Conservation (phyloP, 352 stramenopile genomes). For the Nothophytophthora sp. region DNA sequence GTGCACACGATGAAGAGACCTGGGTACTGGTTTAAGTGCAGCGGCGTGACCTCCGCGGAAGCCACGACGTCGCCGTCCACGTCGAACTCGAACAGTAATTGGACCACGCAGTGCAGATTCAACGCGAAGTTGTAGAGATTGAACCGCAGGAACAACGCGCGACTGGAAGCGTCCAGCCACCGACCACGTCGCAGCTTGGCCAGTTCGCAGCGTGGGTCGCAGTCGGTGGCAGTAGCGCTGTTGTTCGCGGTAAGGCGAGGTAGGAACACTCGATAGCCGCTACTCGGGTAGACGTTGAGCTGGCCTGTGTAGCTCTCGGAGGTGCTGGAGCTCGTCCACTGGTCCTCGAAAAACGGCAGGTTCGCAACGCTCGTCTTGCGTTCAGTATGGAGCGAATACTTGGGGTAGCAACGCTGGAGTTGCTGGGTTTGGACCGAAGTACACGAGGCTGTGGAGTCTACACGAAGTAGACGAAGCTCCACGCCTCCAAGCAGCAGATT, state of each 20-base stretch:
- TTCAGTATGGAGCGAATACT: constrained; percentile 29
- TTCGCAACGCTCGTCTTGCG: constrained; percentile 12
- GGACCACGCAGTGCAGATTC: constrained; percentile 48
- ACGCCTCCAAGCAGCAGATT: constrained; percentile 66
- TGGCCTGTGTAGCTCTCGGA: constrained; percentile 27
- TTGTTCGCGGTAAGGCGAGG: constrained; percentile 10
- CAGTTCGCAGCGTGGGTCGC: constrained; percentile 42
- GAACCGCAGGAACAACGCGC: constrained; percentile 58
- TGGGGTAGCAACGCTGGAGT: constrained; percentile 37
- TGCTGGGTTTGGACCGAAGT: constrained; percentile 1
- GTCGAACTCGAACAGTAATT: constrained; percentile 61
- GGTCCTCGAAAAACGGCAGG: constrained; percentile 30
- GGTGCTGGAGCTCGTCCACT: constrained; percentile 9
- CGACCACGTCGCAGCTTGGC: constrained; percentile 22
- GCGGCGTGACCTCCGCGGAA: constrained; percentile 28
- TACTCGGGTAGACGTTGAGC: constrained; percentile 37
- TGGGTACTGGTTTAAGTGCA: constrained; percentile 55
- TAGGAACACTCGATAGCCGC: constrained; percentile 29
- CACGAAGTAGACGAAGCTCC: constrained; percentile 51
- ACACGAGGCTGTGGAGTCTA: constrained; percentile 28
- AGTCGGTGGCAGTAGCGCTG: constrained; percentile 5
- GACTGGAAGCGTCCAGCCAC: constrained; percentile 57
- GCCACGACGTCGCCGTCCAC: constrained; percentile 32
- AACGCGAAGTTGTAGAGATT: constrained; percentile 65
- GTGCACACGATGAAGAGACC: constrained; percentile 43